A percentile compares a stretch with the other conserved stretches of the same genome.
phyloP scores from a whole-genome alignment of 495 filamentous ascomycete genomes.

The Penicillium malachiteum region DNA sequence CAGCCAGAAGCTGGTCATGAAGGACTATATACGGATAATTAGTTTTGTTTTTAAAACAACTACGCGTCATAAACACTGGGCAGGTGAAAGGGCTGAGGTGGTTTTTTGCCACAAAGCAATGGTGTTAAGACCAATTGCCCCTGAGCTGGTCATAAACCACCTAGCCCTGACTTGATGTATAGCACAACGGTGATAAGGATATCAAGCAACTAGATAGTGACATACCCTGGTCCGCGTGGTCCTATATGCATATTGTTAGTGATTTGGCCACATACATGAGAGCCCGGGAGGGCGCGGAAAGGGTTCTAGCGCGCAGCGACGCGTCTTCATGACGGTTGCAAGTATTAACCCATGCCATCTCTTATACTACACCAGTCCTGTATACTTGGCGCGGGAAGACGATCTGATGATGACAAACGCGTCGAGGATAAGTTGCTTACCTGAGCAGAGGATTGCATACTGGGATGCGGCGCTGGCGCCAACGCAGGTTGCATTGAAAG shows the following conservation, averaged over 20 bases:
- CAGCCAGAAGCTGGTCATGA: constrained; percentile 54
- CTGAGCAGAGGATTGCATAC: constrained; percentile 55
- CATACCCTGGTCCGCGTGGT: constrained; percentile 55
- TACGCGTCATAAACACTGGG: background rate
- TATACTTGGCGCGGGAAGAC: constrained; percentile 26
- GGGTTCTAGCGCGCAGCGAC: constrained; percentile 7
- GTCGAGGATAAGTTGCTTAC: constrained; percentile 46
- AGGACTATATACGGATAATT: constrained; percentile 36
- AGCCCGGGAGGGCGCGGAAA: constrained; percentile 9
- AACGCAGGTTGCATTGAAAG: constrained; percentile 54
- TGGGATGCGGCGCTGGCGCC: constrained; percentile 58
- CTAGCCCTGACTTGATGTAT: background rate
- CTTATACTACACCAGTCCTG: constrained; percentile 7
- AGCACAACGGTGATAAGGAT: background rate
- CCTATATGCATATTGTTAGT: constrained; percentile 26
- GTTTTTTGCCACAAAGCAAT: constrained; percentile 16
- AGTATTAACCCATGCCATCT: background rate
- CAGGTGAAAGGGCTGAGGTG: background rate
- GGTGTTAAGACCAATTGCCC: background rate
- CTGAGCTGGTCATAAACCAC: background rate
- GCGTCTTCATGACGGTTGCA: constrained; percentile 12
- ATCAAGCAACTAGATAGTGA: constrained; percentile 12
- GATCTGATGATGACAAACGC: constrained; percentile 52
- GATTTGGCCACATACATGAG: constrained; percentile 10
- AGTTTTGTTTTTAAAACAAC: background rate